Base-by-base conservation (phyloP, 768 basidiomycete species). In the Podaxis sp. region DNA sequence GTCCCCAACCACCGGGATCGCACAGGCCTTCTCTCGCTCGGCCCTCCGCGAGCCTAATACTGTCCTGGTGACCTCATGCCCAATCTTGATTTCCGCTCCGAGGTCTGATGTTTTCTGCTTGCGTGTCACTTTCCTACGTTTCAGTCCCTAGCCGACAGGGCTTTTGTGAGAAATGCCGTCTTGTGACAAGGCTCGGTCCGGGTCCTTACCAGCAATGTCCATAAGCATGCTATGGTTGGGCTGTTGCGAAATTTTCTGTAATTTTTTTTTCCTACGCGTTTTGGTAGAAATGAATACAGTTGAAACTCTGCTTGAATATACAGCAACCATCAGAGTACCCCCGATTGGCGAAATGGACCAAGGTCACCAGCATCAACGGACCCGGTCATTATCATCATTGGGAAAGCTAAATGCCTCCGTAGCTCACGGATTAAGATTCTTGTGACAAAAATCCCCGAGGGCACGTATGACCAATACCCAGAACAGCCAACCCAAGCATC, bases 1-100 rank as follows among this genome's bases (percentile, higher is more conserved):
- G 24, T 59, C 2, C 46, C 22, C 49, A 59, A 25, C 49, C 50
- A 49, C 58, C 50, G 8, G 37, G 9, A 27, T 52, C 58, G 50
- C 58, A 51, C 60, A 43, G 47, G 41, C 22, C 43, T 33, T 55
- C 41, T 38, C 59, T 36, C 36, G 24, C 49, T 51, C 19, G 57
- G 19, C n/a, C 36, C 36, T 40, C 19, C n/a, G 19, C 49, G 59
- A 61, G 40, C 40, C 52, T 46, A 61, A 53, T 19, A 17, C 24
- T 19, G 40, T 29, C 50, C 51, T 43, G 37, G 22, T 60, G 51
- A 60, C 60, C 41, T 55, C 38, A 36, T 25, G 19, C 8, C 36
- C 49, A 12, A 50, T 43, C 49, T 6, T 41, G 54, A 40, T 55
- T 54, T 61, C 52, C 37, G 41, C 43, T 46, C 59, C 51, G 38